Base-by-base conservation (phyloP, 2,329 filamentous ascomycete species). In the Pezicula radicicola region DNA sequence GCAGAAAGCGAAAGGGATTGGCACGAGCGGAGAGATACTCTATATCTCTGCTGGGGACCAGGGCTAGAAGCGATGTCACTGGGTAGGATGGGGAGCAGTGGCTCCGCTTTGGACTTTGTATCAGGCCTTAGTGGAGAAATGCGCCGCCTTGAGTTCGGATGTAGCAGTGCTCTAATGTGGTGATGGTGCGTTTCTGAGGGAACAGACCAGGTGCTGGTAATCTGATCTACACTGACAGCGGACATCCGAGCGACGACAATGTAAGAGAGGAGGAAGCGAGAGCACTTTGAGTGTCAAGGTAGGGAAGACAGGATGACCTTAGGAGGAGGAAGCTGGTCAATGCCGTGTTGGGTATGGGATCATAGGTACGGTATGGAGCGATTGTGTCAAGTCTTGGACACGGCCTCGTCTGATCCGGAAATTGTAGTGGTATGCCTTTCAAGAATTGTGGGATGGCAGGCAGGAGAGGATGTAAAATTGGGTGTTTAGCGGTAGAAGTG, bases 201-300 rank as follows among this genome's bases (percentile, higher is more conserved):
- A 72, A 58, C 54, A 65, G 74, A 74, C 75, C 75, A 78, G 57
- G 72, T 74, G 71, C 73, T 72, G 61, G 68, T 68, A 61, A 75
- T 76, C 70, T 70, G 73, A 72, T 78, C 74, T 77, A 76, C 75
- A 61, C 71, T 71, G 67, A 73, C 71, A 69, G 75, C 70, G 65
- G 72, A 78, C 78, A 82, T 80, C 69, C 74, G 76, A 72, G 71
- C 76, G 73, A 69, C 72, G 51, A 53, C 48, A 39, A 40, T 16
- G 21, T 44, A 16, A 33, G 44, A 30, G n/a, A 25, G 46, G 43
- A 42, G 12, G 33, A 48, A 18, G 46, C 37, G 13, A 39, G 30
- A 39, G 36, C 41, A 13, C 36, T 36, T 48, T 44, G 36, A 27
- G 18, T 27, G 46, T 40, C 21, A 53, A 51, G 50, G 52, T 47